These are phyloP conservation scores for Pisolithus orientalis DNA, from an alignment of 768 basidiomycete species.

Conservation along the genomic window DNA sequence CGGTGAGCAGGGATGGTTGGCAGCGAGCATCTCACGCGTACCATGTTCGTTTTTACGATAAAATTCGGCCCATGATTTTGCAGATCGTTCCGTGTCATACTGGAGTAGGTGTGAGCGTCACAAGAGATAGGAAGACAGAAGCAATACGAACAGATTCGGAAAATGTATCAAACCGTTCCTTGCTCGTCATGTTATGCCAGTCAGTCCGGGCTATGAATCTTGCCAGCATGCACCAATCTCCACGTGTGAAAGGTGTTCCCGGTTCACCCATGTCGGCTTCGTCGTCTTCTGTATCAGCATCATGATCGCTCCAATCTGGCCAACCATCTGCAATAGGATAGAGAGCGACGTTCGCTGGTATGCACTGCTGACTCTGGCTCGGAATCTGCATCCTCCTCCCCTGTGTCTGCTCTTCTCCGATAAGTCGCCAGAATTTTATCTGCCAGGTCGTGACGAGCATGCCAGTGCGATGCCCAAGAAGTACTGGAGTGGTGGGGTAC, in stretches of 20 bases:
- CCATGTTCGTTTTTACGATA: constrained; percentile 48
- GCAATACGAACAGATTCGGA: constrained; percentile 38
- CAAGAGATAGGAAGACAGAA: neutral
- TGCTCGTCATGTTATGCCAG: constrained; percentile 36
- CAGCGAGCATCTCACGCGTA: constrained; percentile 21
- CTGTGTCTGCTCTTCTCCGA: constrained; percentile 26
- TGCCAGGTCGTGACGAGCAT: constrained; percentile 54
- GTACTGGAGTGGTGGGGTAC: constrained; percentile 58
- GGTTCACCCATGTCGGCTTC: constrained; percentile 44
- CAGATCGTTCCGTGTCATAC: constrained; percentile 43
- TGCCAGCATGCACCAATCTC: constrained; percentile 57
- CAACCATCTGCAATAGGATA: constrained; percentile 13
- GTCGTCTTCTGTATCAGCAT: constrained; percentile 22
- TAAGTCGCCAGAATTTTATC: constrained; percentile 49
- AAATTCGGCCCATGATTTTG: constrained; percentile 57
- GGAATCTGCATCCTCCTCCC: constrained; percentile 17
- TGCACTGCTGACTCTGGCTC: constrained; percentile 17
- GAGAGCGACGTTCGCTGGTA: constrained; percentile 12
- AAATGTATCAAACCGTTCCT: constrained; percentile 53
- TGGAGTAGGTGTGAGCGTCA: constrained; percentile 18
- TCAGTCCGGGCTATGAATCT: constrained; percentile 48
- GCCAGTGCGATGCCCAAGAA: constrained; percentile 70
- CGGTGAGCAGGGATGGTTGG: neutral
- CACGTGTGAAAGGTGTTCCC: constrained; percentile 47
- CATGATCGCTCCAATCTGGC: constrained; percentile 13